These are phyloP conservation scores for Rhododendron molle DNA, from an alignment of 148 eudicot species.

Conservation along the genomic window DNA sequence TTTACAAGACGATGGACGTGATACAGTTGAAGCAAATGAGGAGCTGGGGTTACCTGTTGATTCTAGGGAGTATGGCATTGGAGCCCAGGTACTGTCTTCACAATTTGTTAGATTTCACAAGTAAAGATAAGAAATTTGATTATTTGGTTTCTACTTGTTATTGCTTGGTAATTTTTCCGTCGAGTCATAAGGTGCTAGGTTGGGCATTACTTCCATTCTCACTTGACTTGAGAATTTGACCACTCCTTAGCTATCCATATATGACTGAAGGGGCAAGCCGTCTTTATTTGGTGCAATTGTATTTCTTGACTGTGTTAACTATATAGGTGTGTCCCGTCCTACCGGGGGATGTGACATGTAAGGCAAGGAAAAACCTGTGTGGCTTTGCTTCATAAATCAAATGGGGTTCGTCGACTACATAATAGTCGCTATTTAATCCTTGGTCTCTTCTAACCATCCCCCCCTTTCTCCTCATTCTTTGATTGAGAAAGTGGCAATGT, in stretches of 20 bases:
- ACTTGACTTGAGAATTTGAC: not conserved
- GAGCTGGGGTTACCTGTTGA: slow-evolving; percentile 71
- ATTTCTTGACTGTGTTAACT: not conserved
- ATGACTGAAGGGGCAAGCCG: too few species aligned
- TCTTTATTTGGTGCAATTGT: not conserved
- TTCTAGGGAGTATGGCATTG: slow-evolving; percentile 68
- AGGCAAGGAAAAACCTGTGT: not conserved
- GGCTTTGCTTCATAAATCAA: not conserved
- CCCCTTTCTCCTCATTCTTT: not conserved
- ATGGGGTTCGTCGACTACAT: not conserved
- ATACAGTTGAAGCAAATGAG: slow-evolving; percentile 67
- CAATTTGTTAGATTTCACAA: not conserved
- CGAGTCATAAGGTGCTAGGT: not conserved
- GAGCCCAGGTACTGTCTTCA: slow-evolving; percentile 54
- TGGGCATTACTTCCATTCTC: not conserved
- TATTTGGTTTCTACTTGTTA: not conserved
- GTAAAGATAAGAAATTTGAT: not conserved
- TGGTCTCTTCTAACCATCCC: not conserved
- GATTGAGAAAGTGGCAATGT: not conserved
- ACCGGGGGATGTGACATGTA: not conserved
- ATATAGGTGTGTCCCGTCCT: not conserved
- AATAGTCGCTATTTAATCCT: too few species aligned
- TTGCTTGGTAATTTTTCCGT: not conserved
- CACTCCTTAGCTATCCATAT: not conserved
- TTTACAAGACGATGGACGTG: slow-evolving; percentile 63